phyloP scores from a whole-genome alignment of 306 rosid species.

The Dicorynia guianensis region DNA sequence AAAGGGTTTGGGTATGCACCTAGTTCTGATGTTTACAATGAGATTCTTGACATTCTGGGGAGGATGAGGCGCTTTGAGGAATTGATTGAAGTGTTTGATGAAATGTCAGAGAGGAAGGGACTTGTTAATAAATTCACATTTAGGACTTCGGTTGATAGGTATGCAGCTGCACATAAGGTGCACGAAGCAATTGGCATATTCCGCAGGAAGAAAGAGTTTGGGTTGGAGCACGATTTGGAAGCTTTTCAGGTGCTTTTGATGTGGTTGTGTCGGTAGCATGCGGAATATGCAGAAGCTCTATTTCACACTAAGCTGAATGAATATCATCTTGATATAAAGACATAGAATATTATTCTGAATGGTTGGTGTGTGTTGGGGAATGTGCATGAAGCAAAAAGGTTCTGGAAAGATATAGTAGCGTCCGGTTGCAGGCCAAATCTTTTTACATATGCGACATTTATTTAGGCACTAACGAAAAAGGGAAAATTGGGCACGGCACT shows the following conservation, averaged over 20 bases:
- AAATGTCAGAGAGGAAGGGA: slow-evolving; percentile 65
- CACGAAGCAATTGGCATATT: slow-evolving; percentile 64
- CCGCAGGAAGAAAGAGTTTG: slow-evolving; percentile 55
- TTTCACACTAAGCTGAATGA: slow-evolving; percentile 53
- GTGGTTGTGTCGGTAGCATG: slow-evolving; percentile 82
- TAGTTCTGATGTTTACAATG: slow-evolving; percentile 57
- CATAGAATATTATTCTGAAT: slow-evolving; percentile 72
- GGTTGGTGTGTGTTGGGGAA: slow-evolving; percentile 91
- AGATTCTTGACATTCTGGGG: slow-evolving; percentile 68
- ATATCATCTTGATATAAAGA: slow-evolving; percentile 61
- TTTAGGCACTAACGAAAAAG: slow-evolving; percentile 75
- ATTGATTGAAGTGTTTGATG: slow-evolving; percentile 65
- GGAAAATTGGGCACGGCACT: slow-evolving; percentile 75
- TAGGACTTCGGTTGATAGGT: slow-evolving; percentile 55
- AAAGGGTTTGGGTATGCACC: slow-evolving; percentile 44
- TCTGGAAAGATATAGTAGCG: slow-evolving; percentile 72
- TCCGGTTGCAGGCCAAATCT: slow-evolving; percentile 70
- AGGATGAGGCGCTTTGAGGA: slow-evolving; percentile 62
- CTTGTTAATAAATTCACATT: slow-evolving; percentile 57
- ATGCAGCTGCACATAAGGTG: slow-evolving; percentile 70
- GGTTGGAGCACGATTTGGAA: slow-evolving; percentile 49
- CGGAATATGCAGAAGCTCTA: slow-evolving; percentile 77
- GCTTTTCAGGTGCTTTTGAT: slow-evolving; percentile 66
- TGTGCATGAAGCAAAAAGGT: slow-evolving; percentile 69
- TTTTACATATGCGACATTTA: slow-evolving; percentile 64